A percentile compares a stretch with the other conserved stretches of the same genome.
These are phyloP conservation scores for Leccinum idahoense DNA, from an alignment of 1,284 basidiomycete species.

Conservation along the genomic window DNA sequence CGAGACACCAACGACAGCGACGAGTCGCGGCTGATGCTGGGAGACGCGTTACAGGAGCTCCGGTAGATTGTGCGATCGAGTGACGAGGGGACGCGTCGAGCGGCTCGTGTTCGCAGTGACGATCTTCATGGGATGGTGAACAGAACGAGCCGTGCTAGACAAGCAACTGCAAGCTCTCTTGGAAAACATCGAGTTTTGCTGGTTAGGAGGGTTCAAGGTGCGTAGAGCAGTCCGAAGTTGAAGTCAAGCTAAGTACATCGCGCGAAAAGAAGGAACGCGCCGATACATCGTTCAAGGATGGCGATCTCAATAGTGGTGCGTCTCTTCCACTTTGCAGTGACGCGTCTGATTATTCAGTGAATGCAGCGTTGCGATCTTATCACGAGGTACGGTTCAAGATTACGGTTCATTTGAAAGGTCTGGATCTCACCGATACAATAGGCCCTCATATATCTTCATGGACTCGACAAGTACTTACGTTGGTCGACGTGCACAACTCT, in stretches of 20 bases:
- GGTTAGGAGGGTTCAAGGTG: conserved; percentile 98
- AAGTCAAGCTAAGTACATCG: conserved; percentile 54
- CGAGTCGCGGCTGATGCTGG: conserved; percentile 64
- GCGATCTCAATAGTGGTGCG: conserved; percentile 59
- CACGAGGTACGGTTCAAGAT: conserved; percentile 46
- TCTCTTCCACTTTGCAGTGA: conserved; percentile 4
- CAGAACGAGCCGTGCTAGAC: conserved; percentile 71
- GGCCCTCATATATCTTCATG: conserved; percentile 66
- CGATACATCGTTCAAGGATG: conserved; percentile 71
- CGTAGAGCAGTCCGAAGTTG: conserved; percentile 23
- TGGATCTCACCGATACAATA: conserved; percentile 25
- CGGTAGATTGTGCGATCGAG: conserved; percentile 74
- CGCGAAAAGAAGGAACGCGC: conserved; percentile 67
- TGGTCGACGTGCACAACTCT: not conserved
- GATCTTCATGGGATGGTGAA: conserved; percentile 69
- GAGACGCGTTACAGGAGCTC: conserved; percentile 72
- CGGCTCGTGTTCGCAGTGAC: conserved; percentile 29
- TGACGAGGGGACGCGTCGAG: conserved; percentile 67
- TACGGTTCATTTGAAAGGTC: not conserved
- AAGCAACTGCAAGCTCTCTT: conserved; percentile 71
- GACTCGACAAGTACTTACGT: conserved; percentile 58
- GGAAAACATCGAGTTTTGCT: conserved; percentile 87
- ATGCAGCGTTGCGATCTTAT: conserved; percentile 57
- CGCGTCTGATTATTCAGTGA: conserved; percentile 3
- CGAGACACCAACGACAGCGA: conserved; percentile 75